Evolutionary conservation across 352 stramenopile species (phyloP).

Genomic region (Phytophthora sp.): DNA sequence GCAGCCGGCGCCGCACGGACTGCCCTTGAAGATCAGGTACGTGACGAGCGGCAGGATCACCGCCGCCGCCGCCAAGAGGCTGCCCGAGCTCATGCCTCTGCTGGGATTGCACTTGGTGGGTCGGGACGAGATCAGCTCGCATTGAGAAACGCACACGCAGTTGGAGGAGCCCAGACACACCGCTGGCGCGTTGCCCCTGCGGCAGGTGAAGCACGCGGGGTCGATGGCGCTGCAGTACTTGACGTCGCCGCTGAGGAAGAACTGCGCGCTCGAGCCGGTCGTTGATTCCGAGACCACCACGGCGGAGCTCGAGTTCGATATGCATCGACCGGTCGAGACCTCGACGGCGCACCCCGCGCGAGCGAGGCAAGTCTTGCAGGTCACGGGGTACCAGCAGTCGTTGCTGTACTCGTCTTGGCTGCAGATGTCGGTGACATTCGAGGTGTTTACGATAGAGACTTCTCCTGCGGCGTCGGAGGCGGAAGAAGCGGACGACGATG

Average conservation of each 20-base stretch:
- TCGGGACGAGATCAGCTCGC: slow-evolving; percentile 19
- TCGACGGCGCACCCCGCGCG: slow-evolving; percentile 20
- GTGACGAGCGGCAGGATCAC: slow-evolving; percentile 18
- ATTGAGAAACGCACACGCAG: slow-evolving; percentile 27
- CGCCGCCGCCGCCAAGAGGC: slow-evolving; percentile 8
- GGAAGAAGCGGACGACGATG: slow-evolving; percentile 19
- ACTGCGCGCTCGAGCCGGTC: background rate
- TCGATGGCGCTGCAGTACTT: slow-evolving; percentile 23
- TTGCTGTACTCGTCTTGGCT: slow-evolving; percentile 21
- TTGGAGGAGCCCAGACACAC: slow-evolving; percentile 11
- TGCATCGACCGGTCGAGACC: slow-evolving; percentile 14
- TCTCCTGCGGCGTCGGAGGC: background rate
- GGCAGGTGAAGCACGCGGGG: slow-evolving; percentile 23
- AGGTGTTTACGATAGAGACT: slow-evolving; percentile 2
- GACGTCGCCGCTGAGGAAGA: slow-evolving; percentile 14
- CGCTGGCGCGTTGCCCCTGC: slow-evolving; percentile 2
- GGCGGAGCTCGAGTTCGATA: slow-evolving; percentile 7
- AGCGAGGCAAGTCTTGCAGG: slow-evolving; percentile 19
- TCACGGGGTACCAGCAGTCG: slow-evolving; percentile 28
- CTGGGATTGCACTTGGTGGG: slow-evolving; percentile 12
- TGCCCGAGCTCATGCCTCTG: background rate
- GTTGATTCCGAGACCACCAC: slow-evolving; percentile 1
- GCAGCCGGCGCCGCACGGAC: slow-evolving; percentile 7
- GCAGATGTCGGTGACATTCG: slow-evolving; percentile 19
- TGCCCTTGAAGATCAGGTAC: slow-evolving; percentile 25